Evolutionary conservation across 2,329 filamentous ascomycete species (phyloP).

Genomic region (Elsinoe perseae): DNA sequence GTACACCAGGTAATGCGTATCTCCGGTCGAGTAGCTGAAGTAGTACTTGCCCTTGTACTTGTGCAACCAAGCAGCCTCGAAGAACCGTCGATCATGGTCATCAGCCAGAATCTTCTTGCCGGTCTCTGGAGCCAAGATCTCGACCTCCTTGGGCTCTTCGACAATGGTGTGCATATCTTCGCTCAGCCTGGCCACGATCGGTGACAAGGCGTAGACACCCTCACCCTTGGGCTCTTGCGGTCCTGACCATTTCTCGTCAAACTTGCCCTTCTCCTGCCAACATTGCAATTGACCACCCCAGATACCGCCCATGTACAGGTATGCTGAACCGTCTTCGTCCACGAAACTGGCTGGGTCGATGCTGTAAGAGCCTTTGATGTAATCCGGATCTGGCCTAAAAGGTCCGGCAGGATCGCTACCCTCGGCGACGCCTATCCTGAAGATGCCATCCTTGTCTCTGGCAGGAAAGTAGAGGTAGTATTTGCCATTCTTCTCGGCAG

Average conservation of each 20-base stretch:
- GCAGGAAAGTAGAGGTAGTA: conserved; percentile 76
- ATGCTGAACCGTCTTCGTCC: conserved; percentile 57
- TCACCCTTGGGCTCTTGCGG: conserved; percentile 55
- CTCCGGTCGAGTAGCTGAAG: conserved; percentile 70
- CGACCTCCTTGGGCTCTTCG: conserved; percentile 49
- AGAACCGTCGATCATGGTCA: conserved; percentile 69
- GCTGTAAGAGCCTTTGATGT: conserved; percentile 62
- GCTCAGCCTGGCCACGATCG: conserved; percentile 57
- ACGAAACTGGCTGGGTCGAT: conserved; percentile 73
- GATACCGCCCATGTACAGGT: conserved; percentile 69
- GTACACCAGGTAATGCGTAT: conserved; percentile 67
- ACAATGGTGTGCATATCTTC: conserved; percentile 60
- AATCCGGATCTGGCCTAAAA: conserved; percentile 56
- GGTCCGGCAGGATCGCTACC: conserved; percentile 59
- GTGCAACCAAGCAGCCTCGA: conserved; percentile 75
- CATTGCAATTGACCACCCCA: conserved; percentile 78
- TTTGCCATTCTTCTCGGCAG: conserved; percentile 58
- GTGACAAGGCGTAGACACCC: conserved; percentile 49
- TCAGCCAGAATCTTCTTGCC: conserved; percentile 53
- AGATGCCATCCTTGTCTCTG: conserved; percentile 59
- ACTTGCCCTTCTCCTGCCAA: conserved; percentile 53
- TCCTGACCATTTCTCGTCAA: conserved; percentile 48
- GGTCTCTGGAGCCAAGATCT: conserved; percentile 54
- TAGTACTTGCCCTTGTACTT: conserved; percentile 63
- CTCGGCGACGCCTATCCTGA: conserved; percentile 66